phyloP scores from a whole-genome alignment of 2,329 filamentous ascomycete genomes.

The Calycina herbarum region DNA sequence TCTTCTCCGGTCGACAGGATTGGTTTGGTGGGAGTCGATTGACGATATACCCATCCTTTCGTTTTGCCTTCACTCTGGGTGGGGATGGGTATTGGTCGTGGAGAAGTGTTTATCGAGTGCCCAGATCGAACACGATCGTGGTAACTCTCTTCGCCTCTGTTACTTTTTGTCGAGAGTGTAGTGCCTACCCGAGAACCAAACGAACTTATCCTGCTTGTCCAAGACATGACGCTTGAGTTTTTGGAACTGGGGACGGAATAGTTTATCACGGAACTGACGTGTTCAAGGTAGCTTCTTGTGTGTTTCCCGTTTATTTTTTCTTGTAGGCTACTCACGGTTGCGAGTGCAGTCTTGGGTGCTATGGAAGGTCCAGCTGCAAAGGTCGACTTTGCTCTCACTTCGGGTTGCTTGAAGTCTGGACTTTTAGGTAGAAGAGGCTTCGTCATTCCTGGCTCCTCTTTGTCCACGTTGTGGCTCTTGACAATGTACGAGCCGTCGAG shows the following conservation, averaged over 20 bases:
- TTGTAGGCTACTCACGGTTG: not conserved
- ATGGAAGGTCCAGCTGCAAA: not conserved
- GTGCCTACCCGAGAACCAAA: not conserved
- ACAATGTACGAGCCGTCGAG: not conserved
- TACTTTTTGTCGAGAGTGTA: not conserved
- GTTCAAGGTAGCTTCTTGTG: not conserved
- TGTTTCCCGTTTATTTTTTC: not conserved
- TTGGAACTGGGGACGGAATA: not conserved
- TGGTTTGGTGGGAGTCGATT: not conserved
- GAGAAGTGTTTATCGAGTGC: not conserved
- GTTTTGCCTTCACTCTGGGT: not conserved
- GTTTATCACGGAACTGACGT: not conserved
- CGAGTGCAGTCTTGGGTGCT: not conserved
- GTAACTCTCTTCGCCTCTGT: not conserved
- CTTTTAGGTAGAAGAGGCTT: not conserved
- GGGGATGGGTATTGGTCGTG: not conserved
- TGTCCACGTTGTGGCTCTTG: not conserved
- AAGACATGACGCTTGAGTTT: not conserved
- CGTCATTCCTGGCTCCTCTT: not conserved
- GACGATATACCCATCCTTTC: not conserved
- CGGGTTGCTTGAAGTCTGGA: not conserved
- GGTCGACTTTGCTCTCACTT: not conserved
- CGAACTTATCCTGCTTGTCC: not conserved
- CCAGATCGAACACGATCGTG: not conserved
- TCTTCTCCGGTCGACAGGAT: not conserved